These are phyloP conservation scores for Ramalina intermedia DNA, from an alignment of 495 filamentous ascomycete genomes.

Conservation along the genomic window DNA sequence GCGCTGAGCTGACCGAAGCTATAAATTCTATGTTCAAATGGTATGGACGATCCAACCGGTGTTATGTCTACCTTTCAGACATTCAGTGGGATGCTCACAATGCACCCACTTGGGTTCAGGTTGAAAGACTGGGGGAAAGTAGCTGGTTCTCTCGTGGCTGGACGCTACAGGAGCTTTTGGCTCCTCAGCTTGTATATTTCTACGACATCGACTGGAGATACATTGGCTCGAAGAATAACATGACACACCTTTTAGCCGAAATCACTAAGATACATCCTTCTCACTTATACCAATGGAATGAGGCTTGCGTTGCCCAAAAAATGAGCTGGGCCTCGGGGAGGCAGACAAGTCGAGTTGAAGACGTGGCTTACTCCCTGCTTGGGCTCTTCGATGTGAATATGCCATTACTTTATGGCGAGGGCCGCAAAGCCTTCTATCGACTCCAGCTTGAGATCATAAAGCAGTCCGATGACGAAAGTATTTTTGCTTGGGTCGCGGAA, in stretches of 20 bases:
- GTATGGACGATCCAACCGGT: conserved; percentile 19
- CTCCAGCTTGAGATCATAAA: conserved; percentile 19
- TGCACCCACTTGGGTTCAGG: background rate
- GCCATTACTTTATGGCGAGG: conserved; percentile 23
- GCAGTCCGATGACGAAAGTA: conserved; percentile 10
- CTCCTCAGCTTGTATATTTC: conserved; percentile 20
- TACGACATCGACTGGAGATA: conserved; percentile 19
- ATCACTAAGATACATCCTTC: conserved; percentile 14
- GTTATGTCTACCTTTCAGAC: conserved; percentile 27
- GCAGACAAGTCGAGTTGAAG: conserved; percentile 18
- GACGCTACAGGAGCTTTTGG: conserved; percentile 32
- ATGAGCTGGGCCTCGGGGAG: conserved; percentile 20
- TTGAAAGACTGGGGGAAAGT: conserved; percentile 13
- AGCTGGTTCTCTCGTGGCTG: conserved; percentile 31
- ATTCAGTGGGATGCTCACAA: conserved; percentile 1
- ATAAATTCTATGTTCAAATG: conserved; percentile 17
- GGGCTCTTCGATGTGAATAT: conserved; percentile 21
- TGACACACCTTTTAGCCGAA: conserved; percentile 10
- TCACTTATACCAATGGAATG: background rate
- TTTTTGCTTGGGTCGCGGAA: conserved; percentile 12
- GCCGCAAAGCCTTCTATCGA: conserved; percentile 16
- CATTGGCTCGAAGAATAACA: conserved; percentile 13
- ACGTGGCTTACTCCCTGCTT: conserved; percentile 20
- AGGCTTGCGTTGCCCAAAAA: conserved; percentile 8
- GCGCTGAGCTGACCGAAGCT: conserved; percentile 26